Percentiles rank a stretch among this genome's conserved stretches.
These are phyloP conservation scores for Suhomyces bolitotheri DNA, from an alignment of 1,139 yeast species.

Conservation along the genomic window DNA sequence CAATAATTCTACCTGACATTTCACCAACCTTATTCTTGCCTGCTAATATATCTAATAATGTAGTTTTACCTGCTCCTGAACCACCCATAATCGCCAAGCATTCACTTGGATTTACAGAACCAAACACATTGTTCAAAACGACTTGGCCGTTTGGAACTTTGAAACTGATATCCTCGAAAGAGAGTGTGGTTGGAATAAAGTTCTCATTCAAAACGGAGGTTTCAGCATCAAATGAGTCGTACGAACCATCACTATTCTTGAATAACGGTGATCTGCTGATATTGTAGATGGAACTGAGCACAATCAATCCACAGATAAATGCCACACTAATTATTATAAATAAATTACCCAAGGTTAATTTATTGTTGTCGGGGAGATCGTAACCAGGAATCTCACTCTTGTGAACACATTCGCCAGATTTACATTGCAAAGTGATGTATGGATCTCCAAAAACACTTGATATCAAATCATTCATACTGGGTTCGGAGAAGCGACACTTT, in stretches of 20 bases:
- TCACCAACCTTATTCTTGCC: slow-evolving; percentile 79
- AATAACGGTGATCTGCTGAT: slow-evolving; percentile 68
- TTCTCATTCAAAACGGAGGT: slow-evolving; percentile 49
- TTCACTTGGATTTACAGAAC: slow-evolving; percentile 81
- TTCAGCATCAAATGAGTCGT: slow-evolving; percentile 32
- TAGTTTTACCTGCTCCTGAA: slow-evolving; percentile 97
- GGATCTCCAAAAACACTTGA: slow-evolving; percentile 92
- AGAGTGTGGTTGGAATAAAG: slow-evolving; percentile 72
- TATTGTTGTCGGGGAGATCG: slow-evolving; percentile 59
- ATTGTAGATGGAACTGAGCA: slow-evolving; percentile 49
- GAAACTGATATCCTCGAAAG: slow-evolving; percentile 74
- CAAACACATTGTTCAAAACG: slow-evolving; percentile 66
- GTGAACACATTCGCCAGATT: slow-evolving; percentile 89
- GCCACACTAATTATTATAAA: slow-evolving; percentile 53
- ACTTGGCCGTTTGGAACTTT: slow-evolving; percentile 48
- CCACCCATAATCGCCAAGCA: slow-evolving; percentile 97
- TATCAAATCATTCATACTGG: slow-evolving; percentile 92
- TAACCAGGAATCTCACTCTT: slow-evolving; percentile 92
- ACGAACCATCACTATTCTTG: slow-evolving; percentile 23
- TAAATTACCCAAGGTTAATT: slow-evolving; percentile 51
- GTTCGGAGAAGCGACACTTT: slow-evolving; percentile 82
- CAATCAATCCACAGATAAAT: slow-evolving; percentile 35
- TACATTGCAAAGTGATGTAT: slow-evolving; percentile 74
- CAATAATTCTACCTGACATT: slow-evolving; percentile 61
- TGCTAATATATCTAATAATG: slow-evolving; percentile 85